Evolutionary conservation across 192 early-diverging fungal species (phyloP), one percentile per base, ranked within the genome.

Genomic region (Entomortierella lignicola): DNA sequence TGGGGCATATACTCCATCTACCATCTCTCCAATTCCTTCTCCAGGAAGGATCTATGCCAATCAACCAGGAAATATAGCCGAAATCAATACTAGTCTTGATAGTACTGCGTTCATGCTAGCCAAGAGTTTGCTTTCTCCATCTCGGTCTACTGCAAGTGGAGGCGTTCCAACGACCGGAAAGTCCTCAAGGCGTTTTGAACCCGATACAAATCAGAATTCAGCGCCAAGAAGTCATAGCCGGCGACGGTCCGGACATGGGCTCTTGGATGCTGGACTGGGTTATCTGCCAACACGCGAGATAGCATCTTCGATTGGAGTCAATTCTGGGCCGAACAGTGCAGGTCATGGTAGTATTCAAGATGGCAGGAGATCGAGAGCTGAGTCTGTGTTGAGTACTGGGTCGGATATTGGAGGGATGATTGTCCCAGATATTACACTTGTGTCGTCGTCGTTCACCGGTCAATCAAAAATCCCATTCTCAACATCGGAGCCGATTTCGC

Each of bases 1-100:
- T 17, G 75, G 67, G 0, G 75, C 59, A 3, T 70, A 79, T n/a
- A 79, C 75, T 17, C 75, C 75, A n/a, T 79, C 75, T 4, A 79
- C 75, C 12, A 79, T 79, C 32, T 79, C 75, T 0, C 75, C 75
- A 12, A 79, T 79, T n/a, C 75, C 75, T 20, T 79, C 75, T 0
- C 75, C 75, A 5, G 57, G 75, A 27, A 44, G 75, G 39, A 43
- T 79, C 21, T 70, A 66, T 47, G 30, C 60, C 27, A 52, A 54
- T 17, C 75, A 79, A 8, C 30, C 41, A 21, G 62, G 67, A 1
- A 51, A 15, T 55, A 15, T 25, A 0, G 43, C 58, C 12, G 72
- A 79, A 18, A 67, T 55, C 4, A 79, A 67, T 41, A 62, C 75
- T 13, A 66, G 75, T 31, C 56, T 79, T 7, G 75, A 79, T 2